Base-by-base conservation (phyloP, 2,329 filamentous ascomycete genomes). In the Cercospora beticola region DNA sequence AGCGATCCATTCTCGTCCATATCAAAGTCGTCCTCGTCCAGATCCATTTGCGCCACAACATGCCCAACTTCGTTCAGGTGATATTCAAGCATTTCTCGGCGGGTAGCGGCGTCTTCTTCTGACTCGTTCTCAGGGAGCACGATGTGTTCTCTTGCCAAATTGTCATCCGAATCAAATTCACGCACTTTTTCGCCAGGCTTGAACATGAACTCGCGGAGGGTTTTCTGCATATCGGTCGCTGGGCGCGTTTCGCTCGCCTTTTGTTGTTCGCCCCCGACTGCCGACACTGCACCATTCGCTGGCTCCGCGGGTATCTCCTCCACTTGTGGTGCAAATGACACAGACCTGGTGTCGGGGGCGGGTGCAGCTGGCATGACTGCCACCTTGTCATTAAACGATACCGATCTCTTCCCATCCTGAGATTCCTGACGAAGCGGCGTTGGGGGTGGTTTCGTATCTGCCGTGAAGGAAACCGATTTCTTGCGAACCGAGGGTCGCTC, bases 11-110 rank as follows among this genome's bases (percentile, higher is more conserved):
- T 74, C 43, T 86, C 83, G 59, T 86, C 81, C 28, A 82, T 80
- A 18, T 84, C 83, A 43, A 86, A 84, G n/a, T 88, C 85, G 18
- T 84, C 83, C 18, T 83, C 84, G 70, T 97, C 92, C 1, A 98
- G 80, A 67, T 96, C 88, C 57, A 99, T 86, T 80, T 98, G 93
- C 16, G 95, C 95, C 16, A 99, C 95, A 2, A 99, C 92, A 43
- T 92, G 89, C 4, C 93, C 93, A 67, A 99, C 90, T 79, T 98
- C 94, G 56, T 90, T 90, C 80, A 97, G 83, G 70, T 92, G 90
- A 77, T 98, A 99, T 71, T 92, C 86, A 7, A 98, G 85, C 94
- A 99, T 98, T 76, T 97, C 90, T 67, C 90, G 88, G 5, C 95
- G 89, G 26, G 97, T 80, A 33, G 86, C 86, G 4, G 93, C 91